Conservation (phyloP, 768 basidiomycete species). For the Cantharellus anzutake region DNA sequence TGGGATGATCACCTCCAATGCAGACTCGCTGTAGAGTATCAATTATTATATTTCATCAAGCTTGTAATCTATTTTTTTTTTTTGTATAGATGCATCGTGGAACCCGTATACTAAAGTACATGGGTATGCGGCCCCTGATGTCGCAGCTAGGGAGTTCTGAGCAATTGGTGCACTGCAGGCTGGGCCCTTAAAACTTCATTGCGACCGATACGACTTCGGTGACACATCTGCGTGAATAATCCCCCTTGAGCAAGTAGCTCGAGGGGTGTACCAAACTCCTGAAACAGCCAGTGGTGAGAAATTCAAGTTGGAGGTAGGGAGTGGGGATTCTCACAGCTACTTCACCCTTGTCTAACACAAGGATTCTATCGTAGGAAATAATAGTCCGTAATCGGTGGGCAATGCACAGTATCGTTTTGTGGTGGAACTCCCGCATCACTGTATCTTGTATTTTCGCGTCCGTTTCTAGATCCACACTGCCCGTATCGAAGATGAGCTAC, state of each 20-base stretch:
- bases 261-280: background rate
- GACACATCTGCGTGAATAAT: too few relatives aligned
- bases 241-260: background rate
- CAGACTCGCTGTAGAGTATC: too few relatives aligned
- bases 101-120: too few relatives aligned
- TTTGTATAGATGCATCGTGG: too few relatives aligned
- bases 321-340: conserved; percentile 15
- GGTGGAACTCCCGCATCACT: conserved; percentile 18
- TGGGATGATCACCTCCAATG: too few relatives aligned
- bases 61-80: too few relatives aligned
- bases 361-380: conserved; percentile 26
- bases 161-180: too few relatives aligned
- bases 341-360: conserved; percentile 39
- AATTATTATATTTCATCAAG: too few relatives aligned
- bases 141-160: too few relatives aligned
- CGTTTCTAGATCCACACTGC: conserved; percentile 19
- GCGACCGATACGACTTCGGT: too few relatives aligned
- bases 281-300: background rate
- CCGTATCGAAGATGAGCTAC: background rate
- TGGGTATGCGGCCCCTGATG: too few relatives aligned
- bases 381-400: conserved; percentile 3
- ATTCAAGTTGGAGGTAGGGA: background rate
- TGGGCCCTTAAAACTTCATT: too few relatives aligned
- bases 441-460: conserved; percentile 20
- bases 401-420: conserved; percentile 9